Conservation (phyloP, 768 basidiomycete species). For the Lactifluus echinatus region DNA sequence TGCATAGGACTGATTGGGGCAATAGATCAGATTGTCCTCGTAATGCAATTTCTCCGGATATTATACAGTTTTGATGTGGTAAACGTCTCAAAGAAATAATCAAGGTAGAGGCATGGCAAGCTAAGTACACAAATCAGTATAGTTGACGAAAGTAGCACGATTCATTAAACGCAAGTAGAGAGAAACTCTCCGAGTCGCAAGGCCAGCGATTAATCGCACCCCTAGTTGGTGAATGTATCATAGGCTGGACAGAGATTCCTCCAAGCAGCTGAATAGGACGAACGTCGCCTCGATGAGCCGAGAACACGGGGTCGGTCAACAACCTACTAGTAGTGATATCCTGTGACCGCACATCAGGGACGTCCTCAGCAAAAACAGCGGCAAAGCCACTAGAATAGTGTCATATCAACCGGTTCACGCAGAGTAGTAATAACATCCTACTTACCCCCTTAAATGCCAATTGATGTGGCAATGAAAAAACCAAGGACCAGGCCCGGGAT, state of each 20-base stretch:
- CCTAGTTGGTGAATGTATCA: neutral
- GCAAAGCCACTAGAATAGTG: slow-evolving; percentile 2
- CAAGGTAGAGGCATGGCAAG: too few relatives aligned
- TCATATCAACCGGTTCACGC: neutral
- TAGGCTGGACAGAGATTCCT: neutral
- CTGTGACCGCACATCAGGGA: neutral
- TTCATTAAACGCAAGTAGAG: too few relatives aligned
- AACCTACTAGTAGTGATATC: neutral
- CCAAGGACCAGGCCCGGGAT: slow-evolving; percentile 26
- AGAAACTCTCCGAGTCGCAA: too few relatives aligned
- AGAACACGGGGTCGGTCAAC: neutral
- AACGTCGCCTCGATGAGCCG: neutral
- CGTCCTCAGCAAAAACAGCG: slow-evolving; percentile 10
- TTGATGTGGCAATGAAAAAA: slow-evolving; percentile 28
- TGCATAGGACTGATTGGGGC: too few relatives aligned
- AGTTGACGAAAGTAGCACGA: too few relatives aligned
- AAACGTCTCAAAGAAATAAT: too few relatives aligned
- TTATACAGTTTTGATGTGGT: too few relatives aligned
- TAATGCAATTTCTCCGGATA: too few relatives aligned
- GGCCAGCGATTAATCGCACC: too few relatives aligned
- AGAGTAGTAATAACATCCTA: slow-evolving; percentile 37
- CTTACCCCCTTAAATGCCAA: slow-evolving; percentile 30
- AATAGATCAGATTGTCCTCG: too few relatives aligned
- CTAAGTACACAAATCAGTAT: too few relatives aligned
- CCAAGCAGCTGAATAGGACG: slow-evolving; percentile 1